These are phyloP conservation scores for Lichina pygmaea DNA, from an alignment of 495 filamentous ascomycete species.

Conservation along the genomic window DNA sequence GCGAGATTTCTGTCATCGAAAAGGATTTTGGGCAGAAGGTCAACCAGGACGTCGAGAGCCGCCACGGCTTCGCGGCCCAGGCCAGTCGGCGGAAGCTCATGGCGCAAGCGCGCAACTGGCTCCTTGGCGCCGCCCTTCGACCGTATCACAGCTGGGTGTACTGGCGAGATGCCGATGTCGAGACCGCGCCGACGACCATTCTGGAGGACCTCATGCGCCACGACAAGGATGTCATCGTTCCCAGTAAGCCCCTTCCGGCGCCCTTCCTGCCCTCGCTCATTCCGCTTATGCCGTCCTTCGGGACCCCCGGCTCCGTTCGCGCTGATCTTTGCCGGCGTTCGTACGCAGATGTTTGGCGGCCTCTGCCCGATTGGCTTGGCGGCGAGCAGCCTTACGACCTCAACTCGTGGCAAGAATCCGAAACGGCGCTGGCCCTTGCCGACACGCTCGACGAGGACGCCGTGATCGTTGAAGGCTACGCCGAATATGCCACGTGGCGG, in stretches of 20 bases:
- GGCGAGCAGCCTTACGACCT: slow-evolving; percentile 97
- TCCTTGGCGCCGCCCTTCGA: slow-evolving; percentile 74
- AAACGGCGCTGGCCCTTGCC: slow-evolving; percentile 79
- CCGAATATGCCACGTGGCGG: slow-evolving; percentile 96
- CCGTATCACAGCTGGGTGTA: slow-evolving; percentile 99
- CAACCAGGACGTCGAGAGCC: slow-evolving; percentile 89
- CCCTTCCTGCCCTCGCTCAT: not conserved
- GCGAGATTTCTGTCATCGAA: slow-evolving; percentile 91
- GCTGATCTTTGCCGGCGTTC: not conserved
- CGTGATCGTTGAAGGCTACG: slow-evolving; percentile 97
- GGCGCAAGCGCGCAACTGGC: slow-evolving; percentile 95
- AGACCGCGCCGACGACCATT: slow-evolving; percentile 88
- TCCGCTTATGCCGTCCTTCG: not conserved
- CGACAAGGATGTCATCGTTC: slow-evolving; percentile 96
- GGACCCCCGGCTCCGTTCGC: not conserved
- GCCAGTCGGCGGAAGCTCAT: slow-evolving; percentile 83
- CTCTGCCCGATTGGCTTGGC: slow-evolving; percentile 94
- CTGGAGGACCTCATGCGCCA: slow-evolving; percentile 96
- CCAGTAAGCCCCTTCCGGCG: slow-evolving; percentile 40
- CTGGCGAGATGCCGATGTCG: slow-evolving; percentile 96
- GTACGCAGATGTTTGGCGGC: slow-evolving; percentile 91
- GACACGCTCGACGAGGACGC: slow-evolving; percentile 95
- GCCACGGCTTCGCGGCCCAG: slow-evolving; percentile 94
- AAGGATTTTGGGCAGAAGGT: slow-evolving; percentile 99
- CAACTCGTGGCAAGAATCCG: slow-evolving; percentile 98